Evolutionary conservation across 768 basidiomycete genomes (phyloP), one percentile per base, ranked within the genome.

Genomic region (Boletus barrowsii): DNA sequence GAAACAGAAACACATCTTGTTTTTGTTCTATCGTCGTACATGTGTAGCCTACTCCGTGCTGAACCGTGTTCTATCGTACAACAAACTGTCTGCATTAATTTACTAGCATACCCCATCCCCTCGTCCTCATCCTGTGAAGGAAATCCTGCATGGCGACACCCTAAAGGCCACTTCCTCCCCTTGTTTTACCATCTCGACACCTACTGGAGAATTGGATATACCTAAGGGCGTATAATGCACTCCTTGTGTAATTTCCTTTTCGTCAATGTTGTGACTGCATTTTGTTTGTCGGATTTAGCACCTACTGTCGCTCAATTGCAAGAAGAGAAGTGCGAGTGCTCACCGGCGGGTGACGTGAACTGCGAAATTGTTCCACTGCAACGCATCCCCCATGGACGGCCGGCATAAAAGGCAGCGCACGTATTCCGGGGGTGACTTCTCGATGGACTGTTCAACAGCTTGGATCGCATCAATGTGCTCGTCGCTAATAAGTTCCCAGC

Each of bases 351-450:
- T 39, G n/a, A 39, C n/a, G 37, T 39, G n/a, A n/a, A 9, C 17
- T 6, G 14, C n/a, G 8, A n/a, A 39, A 39, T 8, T 8, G 15
- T 14, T 3, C 8, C 8, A 3, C 3, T 8, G 0, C 37, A 39
- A 39, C 0, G 45, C 51, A 45, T 46, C 48, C 10, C 51, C 58
- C 1, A 60, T 41, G 5, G 22, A 14, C 13, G 52, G 58, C 10
- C 33, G n/a, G 30, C 62, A 64, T 13, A 57, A 13, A 7, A 61
- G 26, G 26, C 40, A 64, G 24, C 26, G 51, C 22, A 47, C 53
- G 35, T 2, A 5, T 10, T 42, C 47, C 8, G 42, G 18, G n/a
- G 37, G 37, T 39, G 9, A n/a, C 17, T 18, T 15, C 37, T 39
- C 17, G 14, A 48, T 10, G 14, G 51, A 47, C 22, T 10, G 35